Evolutionary conservation across 2,329 filamentous ascomycete species (phyloP).

Genomic region (Pseudogymnoascus destructans): DNA sequence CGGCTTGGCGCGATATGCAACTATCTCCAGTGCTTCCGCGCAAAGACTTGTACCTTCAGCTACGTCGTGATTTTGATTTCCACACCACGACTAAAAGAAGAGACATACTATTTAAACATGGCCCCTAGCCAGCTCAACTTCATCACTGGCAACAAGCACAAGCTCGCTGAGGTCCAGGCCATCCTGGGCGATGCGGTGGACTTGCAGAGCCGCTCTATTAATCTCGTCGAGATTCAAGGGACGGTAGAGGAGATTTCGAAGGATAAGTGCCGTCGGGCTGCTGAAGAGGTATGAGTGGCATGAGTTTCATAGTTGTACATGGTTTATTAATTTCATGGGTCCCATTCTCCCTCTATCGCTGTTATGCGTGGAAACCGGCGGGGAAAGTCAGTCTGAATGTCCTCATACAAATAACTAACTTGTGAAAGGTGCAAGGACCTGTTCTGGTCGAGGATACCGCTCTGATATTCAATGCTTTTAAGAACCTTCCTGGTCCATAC

Average conservation of each 20-base stretch:
- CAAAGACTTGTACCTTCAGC: neutral
- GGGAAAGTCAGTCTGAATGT: neutral
- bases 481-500: conserved; percentile 88
- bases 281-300: conserved; percentile 48
- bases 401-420: conserved; percentile 9
- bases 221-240: conserved; percentile 83
- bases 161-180: conserved; percentile 75
- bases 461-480: conserved; percentile 79
- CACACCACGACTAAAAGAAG: neutral
- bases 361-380: neutral
- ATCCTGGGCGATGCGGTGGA: conserved; percentile 65
- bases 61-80: neutral
- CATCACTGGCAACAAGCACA: conserved; percentile 93
- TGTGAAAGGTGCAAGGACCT: conserved; percentile 58
- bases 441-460: conserved; percentile 95
- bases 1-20: conserved; percentile 1
- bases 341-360: conserved; percentile 9
- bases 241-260: conserved; percentile 80
- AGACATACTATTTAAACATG: conserved; percentile 9
- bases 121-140: conserved; percentile 61
- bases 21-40: neutral
- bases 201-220: conserved; percentile 60
- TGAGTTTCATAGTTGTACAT: neutral
- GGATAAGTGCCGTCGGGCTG: conserved; percentile 77
- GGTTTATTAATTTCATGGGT: conserved; percentile 6